These are phyloP conservation scores for Pyricularia sp. DNA, from an alignment of 2,329 filamentous ascomycete species.

Conservation along the genomic window DNA sequence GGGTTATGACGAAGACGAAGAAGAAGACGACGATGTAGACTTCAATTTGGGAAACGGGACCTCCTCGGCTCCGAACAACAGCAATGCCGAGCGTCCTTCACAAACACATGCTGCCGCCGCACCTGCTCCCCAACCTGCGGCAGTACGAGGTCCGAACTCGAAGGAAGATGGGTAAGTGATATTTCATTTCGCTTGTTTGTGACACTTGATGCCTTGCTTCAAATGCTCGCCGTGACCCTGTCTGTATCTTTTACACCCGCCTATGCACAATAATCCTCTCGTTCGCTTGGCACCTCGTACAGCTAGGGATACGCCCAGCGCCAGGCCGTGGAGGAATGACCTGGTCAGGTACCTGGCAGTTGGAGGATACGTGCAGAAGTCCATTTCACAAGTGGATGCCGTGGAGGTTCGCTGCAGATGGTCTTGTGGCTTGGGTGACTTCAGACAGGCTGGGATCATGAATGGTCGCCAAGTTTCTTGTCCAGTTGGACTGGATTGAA, in stretches of 20 bases:
- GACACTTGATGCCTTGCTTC: background rate
- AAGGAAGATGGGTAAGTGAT: conserved; percentile 82
- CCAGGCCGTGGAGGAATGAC: background rate
- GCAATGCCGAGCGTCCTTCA: background rate
- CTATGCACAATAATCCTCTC: background rate
- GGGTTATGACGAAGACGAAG: conserved; percentile 19
- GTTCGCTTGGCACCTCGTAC: background rate
- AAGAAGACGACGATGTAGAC: conserved; percentile 41
- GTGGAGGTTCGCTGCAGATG: background rate
- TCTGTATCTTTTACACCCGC: background rate
- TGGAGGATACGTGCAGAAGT: background rate
- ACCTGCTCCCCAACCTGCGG: conserved; percentile 13
- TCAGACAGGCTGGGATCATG: background rate
- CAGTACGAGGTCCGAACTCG: conserved; percentile 47
- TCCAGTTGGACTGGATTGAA: background rate
- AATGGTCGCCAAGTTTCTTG: background rate
- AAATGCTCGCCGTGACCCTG: background rate
- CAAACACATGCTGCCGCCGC: conserved; percentile 8
- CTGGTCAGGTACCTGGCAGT: background rate
- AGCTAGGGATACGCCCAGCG: background rate
- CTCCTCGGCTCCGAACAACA: conserved; percentile 14
- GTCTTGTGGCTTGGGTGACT: background rate
- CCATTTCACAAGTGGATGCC: background rate
- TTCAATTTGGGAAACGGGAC: conserved; percentile 34
- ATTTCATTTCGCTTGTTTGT: conserved; percentile 6